Base-by-base conservation (phyloP, 805 yeast genomes). In the Starmerella scarabaei region DNA sequence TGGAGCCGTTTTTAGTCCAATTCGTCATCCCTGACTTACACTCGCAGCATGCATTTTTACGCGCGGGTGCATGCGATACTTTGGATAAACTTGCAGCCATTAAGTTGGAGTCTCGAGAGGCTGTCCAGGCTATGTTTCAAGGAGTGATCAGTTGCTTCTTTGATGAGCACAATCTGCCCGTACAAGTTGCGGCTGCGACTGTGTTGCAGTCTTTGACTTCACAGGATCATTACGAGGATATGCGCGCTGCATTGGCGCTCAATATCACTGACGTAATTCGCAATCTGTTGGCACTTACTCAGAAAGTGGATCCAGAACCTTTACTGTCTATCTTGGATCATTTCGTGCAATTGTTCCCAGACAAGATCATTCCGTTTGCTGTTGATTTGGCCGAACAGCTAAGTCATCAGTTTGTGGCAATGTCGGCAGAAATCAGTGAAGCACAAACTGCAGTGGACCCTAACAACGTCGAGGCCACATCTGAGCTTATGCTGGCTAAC, bases 311-410 rank as follows among this genome's bases (percentile, higher is more conserved):
- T 53, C 75, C 80, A 42, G 98, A 91, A 55, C 72, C 85, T 2
- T 70, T 91, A 21, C 75, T 93, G 18, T 80, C 79, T 19, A 94
- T 88, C 5, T 84, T 88, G 79, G 97, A 88, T 65, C 95, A 86
- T 53, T 79, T 91, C 56, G 96, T 88, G 23, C 95, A 86, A 55
- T 74, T 72, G 43, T 91, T 80, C 60, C 71, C 93, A 4, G 81
- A 77, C 48, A 93, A 88, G 59, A 67, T 88, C 50, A 91, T 85
- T 45, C 97, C 98, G 15, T 88, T 82, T 58, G 88, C 93, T 29
- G 66, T 74, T n/a, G 78, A 79, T 42, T 60, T 80, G 40, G 73
- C 75, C 56, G 61, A 49, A 20, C 64, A 64, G 45, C 45, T 66
- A 51, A 77, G 77, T 14, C 73, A 74, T 36, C 95, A 88, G 55